Evolutionary conservation across 106 monocot genomes (phyloP).

Genomic region (Acanthochlamys bracteata): DNA sequence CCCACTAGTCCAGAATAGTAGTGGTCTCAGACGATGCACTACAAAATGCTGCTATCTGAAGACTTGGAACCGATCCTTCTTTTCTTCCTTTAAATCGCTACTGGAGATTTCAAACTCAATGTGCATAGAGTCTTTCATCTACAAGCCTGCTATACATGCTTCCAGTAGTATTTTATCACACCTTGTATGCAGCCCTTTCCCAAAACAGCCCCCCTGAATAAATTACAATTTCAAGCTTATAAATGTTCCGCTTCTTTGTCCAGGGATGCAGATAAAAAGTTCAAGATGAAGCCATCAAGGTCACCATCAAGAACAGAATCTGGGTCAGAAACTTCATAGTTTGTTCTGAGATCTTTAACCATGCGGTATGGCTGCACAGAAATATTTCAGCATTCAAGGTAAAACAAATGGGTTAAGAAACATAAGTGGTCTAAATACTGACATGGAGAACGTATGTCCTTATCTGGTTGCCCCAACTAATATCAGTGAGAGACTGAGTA

Average conservation of each 20-base stretch:
- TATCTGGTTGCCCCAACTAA: slow-evolving; percentile 96
- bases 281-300: slow-evolving; percentile 83
- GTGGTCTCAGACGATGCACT: too few relatives aligned
- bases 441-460: slow-evolving; percentile 88
- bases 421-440: slow-evolving; percentile 6
- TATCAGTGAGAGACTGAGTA: slow-evolving; percentile 84
- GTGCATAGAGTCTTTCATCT: too few relatives aligned
- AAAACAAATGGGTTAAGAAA: neutral
- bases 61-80: too few relatives aligned
- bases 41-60: too few relatives aligned
- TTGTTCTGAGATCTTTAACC: slow-evolving; percentile 95
- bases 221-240: neutral
- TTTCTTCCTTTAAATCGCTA: too few relatives aligned
- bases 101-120: too few relatives aligned
- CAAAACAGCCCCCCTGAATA: too few relatives aligned
- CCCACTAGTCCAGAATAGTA: too few relatives aligned
- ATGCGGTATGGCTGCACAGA: slow-evolving; percentile 72
- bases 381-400: neutral
- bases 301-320: slow-evolving; percentile 90
- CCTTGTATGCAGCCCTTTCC: too few relatives aligned
- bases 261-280: slow-evolving; percentile 57
- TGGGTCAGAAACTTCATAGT: slow-evolving; percentile 90
- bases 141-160: too few relatives aligned
- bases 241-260: slow-evolving; percentile 39
- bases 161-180: too few relatives aligned